Evolutionary conservation across 2,329 filamentous ascomycete genomes (phyloP).

Genomic region (Cladosporium halotolerans): DNA sequence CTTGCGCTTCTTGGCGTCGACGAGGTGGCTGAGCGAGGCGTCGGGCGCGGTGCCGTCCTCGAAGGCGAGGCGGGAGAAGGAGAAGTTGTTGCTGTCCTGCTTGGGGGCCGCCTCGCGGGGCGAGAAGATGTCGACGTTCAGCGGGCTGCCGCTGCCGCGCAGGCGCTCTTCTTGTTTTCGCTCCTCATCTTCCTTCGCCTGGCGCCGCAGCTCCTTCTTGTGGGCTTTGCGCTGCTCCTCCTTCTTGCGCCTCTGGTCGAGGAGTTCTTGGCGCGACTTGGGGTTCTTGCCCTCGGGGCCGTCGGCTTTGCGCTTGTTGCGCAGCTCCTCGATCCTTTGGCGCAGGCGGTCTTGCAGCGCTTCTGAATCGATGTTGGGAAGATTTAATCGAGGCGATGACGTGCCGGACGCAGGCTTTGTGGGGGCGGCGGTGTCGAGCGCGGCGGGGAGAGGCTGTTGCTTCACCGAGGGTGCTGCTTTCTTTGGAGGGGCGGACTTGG

Average conservation of each 20-base stretch:
- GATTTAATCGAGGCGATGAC: constrained; percentile 31
- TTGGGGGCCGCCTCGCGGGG: constrained; percentile 43
- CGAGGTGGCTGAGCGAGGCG: constrained; percentile 55
- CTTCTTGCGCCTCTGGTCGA: constrained; percentile 82
- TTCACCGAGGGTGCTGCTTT: constrained; percentile 13
- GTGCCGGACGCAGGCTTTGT: constrained; percentile 18
- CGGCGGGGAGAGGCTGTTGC: constrained; percentile 2
- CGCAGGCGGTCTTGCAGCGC: constrained; percentile 72
- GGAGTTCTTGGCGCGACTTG: constrained; percentile 81
- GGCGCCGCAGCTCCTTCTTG: constrained; percentile 75
- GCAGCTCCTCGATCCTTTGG: constrained; percentile 76
- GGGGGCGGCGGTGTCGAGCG: constrained; percentile 1
- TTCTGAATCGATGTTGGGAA: constrained; percentile 61
- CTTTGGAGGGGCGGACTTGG: constrained; percentile 12
- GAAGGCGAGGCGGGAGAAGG: constrained; percentile 89
- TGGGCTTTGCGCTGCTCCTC: constrained; percentile 79
- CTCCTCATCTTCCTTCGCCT: constrained; percentile 76
- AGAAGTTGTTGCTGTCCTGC: constrained; percentile 59
- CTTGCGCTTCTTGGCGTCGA: constrained; percentile 65
- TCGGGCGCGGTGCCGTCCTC: constrained; percentile 76
- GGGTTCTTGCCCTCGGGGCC: constrained; percentile 74
- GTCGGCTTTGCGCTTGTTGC: constrained; percentile 80
- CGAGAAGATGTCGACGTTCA: constrained; percentile 41
- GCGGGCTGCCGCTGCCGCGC: constrained; percentile 53
- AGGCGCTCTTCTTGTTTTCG: constrained; percentile 49